A percentile compares a stretch with the other conserved stretches of the same genome.
Evolutionary conservation across 768 basidiomycete genomes (phyloP).

Genomic region (Pilatotrama ljubarskyi): DNA sequence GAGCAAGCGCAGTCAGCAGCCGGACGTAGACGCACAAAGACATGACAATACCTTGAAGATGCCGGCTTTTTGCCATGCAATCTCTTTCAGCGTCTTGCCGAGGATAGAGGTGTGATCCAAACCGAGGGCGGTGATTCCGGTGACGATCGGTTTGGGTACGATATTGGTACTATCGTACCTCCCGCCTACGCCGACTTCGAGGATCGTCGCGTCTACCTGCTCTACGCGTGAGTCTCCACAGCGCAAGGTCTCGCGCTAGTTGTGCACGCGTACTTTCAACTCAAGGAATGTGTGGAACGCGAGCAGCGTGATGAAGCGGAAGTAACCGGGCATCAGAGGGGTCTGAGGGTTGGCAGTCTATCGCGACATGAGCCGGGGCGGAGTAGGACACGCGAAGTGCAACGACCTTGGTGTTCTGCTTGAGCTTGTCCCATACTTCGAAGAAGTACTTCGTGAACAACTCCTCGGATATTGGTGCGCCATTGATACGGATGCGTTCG

Average conservation of each 20-base stretch:
- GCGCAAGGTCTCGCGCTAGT: not conserved
- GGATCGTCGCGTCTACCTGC: conserved; percentile 83
- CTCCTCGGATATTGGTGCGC: conserved; percentile 83
- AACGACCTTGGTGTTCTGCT: conserved; percentile 64
- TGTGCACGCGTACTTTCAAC: conserved; percentile 46
- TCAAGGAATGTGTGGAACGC: conserved; percentile 89
- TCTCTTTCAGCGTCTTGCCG: conserved; percentile 85
- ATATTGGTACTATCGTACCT: conserved; percentile 94
- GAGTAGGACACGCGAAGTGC: not conserved
- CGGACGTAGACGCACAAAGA: not conserved
- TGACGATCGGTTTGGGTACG: conserved; percentile 86
- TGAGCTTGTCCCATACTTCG: conserved; percentile 89
- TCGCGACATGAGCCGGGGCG: conserved; percentile 2
- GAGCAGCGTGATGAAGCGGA: conserved; percentile 89
- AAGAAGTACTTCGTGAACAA: conserved; percentile 91
- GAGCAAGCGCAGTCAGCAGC: not conserved
- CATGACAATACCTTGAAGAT: conserved; percentile 76
- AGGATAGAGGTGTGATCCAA: conserved; percentile 89
- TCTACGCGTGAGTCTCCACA: not conserved
- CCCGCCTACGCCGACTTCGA: conserved; percentile 97
- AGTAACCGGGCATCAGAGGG: conserved; percentile 84
- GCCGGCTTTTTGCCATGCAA: conserved; percentile 94
- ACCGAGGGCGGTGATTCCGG: conserved; percentile 88
- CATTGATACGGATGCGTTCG: conserved; percentile 93
- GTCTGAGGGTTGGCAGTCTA: conserved; percentile 54